phyloP scores from a whole-genome alignment of 441 rosid genomes.

The Erysimum pusillum region DNA sequence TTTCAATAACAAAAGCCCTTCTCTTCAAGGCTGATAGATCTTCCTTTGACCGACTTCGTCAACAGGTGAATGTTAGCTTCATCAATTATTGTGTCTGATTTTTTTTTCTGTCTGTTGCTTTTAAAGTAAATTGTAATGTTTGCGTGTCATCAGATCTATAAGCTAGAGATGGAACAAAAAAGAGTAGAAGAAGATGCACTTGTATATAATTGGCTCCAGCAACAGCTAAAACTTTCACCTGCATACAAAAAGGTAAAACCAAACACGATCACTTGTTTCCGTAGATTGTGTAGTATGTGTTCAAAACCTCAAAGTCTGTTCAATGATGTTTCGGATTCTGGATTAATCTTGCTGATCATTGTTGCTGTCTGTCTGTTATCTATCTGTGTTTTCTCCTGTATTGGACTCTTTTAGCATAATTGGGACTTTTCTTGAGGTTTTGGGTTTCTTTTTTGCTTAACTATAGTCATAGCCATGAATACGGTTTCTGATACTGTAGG shows the following conservation, averaged over 20 bases:
- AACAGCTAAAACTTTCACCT: slow-evolving; percentile 86
- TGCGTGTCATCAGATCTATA: slow-evolving; percentile 62
- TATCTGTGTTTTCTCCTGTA: neutral
- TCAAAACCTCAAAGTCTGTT: slow-evolving; percentile 5
- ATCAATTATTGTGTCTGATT: slow-evolving; percentile 14
- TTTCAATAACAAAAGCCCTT: slow-evolving; percentile 78
- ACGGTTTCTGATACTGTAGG: slow-evolving; percentile 49
- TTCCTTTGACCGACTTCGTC: slow-evolving; percentile 78
- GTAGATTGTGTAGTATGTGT: slow-evolving; percentile 9
- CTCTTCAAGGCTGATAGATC: slow-evolving; percentile 86
- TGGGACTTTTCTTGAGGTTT: slow-evolving; percentile 3
- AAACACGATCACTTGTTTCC: slow-evolving; percentile 14
- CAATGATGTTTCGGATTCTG: slow-evolving; percentile 22
- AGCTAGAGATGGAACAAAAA: slow-evolving; percentile 86
- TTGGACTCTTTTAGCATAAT: slow-evolving; percentile 5
- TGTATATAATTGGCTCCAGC: slow-evolving; percentile 93
- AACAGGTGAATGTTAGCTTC: slow-evolving; percentile 65
- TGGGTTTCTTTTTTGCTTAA: slow-evolving; percentile 26
- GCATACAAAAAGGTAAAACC: slow-evolving; percentile 80
- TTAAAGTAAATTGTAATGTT: slow-evolving; percentile 10
- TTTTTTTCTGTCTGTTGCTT: slow-evolving; percentile 13
- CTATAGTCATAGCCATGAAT: slow-evolving; percentile 20
- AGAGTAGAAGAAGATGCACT: slow-evolving; percentile 84
- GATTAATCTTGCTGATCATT: neutral
- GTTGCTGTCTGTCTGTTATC: neutral